Evolutionary conservation across 2,329 filamentous ascomycete genomes (phyloP).

Genomic region (Hyphodiscus sp.): DNA sequence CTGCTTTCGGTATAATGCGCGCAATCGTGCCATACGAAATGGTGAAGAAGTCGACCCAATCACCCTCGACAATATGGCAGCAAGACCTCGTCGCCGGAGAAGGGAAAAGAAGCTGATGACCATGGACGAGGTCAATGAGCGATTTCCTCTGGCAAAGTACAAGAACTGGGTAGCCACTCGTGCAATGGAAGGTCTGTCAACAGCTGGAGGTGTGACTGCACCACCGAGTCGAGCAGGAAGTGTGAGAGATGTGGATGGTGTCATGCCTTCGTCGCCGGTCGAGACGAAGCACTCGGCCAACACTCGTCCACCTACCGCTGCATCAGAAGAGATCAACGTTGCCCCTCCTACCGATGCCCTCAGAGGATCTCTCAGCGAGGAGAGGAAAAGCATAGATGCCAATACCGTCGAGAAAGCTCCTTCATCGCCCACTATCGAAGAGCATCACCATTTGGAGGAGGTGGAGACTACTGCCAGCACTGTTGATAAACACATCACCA

Average conservation of each 20-base stretch:
- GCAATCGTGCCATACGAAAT: conserved; percentile 72
- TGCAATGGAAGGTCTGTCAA: conserved; percentile 75
- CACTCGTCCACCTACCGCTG: conserved; percentile 18
- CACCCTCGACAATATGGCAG: conserved; percentile 75
- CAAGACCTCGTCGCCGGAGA: conserved; percentile 71
- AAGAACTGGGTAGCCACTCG: conserved; percentile 86
- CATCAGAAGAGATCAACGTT: conserved; percentile 15
- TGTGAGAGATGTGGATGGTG: conserved; percentile 59
- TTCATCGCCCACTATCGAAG: conserved; percentile 21
- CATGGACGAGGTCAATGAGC: conserved; percentile 97
- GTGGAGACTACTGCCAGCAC: conserved; percentile 26
- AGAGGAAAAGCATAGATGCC: conserved; percentile 17
- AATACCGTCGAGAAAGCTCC: conserved; percentile 17
- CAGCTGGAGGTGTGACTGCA: conserved; percentile 74
- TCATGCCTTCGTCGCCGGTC: conserved; percentile 34
- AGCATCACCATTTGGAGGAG: conserved; percentile 20
- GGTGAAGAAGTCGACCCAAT: conserved; percentile 83
- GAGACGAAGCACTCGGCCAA: conserved; percentile 32
- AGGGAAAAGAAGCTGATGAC: conserved; percentile 98
- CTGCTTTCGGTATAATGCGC: conserved; percentile 96
- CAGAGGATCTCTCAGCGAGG: conserved; percentile 5
- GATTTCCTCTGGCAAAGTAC: conserved; percentile 94
- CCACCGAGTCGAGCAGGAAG: conserved; percentile 68
- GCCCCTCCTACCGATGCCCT: conserved; percentile 11
- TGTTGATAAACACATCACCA: conserved; percentile 30